Evolutionary conservation across 1,139 yeast species (phyloP), one percentile per base, ranked within the genome.

Genomic region (Yamadazyma dendronema): DNA sequence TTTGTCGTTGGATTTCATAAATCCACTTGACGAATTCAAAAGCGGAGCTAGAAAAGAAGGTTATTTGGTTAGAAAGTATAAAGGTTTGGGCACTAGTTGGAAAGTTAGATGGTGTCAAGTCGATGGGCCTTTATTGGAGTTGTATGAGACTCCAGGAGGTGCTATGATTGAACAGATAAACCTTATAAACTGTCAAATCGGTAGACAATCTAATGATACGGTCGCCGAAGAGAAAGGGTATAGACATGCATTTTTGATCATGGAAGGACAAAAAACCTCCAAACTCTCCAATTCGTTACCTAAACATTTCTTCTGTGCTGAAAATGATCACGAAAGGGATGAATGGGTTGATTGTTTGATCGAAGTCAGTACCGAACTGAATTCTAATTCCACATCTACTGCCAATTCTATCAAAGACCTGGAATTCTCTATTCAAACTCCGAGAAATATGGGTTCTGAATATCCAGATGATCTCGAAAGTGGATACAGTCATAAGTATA

Each of bases 281-380:
- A 74, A 77, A 34, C 61, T 76, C n/a, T 71, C 82, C 1, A 65
- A 73, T 15, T 66, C 78, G 2, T 58, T 55, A 26, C 74, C 78
- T 2, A 81, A 79, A 41, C 89, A 85, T 56, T 76, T 81, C 36
- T 73, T 89, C 43, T 88, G 95, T 60, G 88, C 95, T 2, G 96
- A 89, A 56, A 78, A 84, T 1, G 87, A 84, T 37, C 72, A 67
- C 24, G 96, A 88, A 50, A 75, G 96, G 37, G 95, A 86, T 48
- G 72, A 72, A 4, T 86, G 96, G 96, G 77, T 84, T 19, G 69
- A 77, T 15, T 72, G 77, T 1, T 61, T 84, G 46, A 67, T 81
- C 30, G 81, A 76, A 41, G 67, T 67, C 43, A 62, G 52, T 17
- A 11, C 21, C 2, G n/a, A n/a, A n/a, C 14, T 22, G 7, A 25